phyloP scores from a whole-genome alignment of 441 rosid genomes.

The Arabidopsis hybrid region DNA sequence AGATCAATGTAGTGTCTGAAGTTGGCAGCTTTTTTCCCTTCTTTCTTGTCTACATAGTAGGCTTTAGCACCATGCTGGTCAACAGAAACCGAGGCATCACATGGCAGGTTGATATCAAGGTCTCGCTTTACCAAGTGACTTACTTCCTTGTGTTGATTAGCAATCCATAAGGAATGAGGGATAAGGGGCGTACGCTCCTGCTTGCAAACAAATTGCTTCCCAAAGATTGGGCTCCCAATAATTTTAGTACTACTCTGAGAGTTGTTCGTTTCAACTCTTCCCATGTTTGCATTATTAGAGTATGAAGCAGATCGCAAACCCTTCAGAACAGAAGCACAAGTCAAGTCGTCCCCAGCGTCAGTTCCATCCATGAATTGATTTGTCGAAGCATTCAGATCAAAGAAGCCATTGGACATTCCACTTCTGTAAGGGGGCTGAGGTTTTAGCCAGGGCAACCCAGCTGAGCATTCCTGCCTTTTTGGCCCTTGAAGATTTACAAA shows the following conservation, averaged over 20 bases:
- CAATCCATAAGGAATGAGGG: slow-evolving; percentile 47
- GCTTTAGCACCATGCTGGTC: slow-evolving; percentile 48
- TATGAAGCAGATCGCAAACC: slow-evolving; percentile 49
- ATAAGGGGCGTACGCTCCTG: slow-evolving; percentile 54
- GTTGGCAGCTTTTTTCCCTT: slow-evolving; percentile 47
- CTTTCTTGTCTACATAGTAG: slow-evolving; percentile 43
- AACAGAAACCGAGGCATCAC: slow-evolving; percentile 60
- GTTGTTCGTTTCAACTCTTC: slow-evolving; percentile 34
- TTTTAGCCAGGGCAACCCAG: slow-evolving; percentile 76
- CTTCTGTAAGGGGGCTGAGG: slow-evolving; percentile 51
- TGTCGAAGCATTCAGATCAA: slow-evolving; percentile 59
- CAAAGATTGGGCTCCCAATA: slow-evolving; percentile 64
- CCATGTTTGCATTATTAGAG: slow-evolving; percentile 29
- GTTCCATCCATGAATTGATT: slow-evolving; percentile 44
- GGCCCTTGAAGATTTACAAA: slow-evolving; percentile 54
- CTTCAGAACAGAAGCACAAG: slow-evolving; percentile 44
- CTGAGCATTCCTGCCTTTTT: slow-evolving; percentile 53
- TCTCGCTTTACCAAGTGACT: slow-evolving; percentile 28
- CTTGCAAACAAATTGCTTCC: slow-evolving; percentile 49
- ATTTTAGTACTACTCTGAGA: slow-evolving; percentile 50
- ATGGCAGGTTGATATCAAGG: slow-evolving; percentile 71
- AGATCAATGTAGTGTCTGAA: slow-evolving; percentile 71
- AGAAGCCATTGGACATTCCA: slow-evolving; percentile 46
- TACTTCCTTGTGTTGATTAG: slow-evolving; percentile 42
- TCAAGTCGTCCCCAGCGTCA: slow-evolving; percentile 44